phyloP scores from a whole-genome alignment of 495 filamentous ascomycete genomes.

The Achaetomiella virescens region DNA sequence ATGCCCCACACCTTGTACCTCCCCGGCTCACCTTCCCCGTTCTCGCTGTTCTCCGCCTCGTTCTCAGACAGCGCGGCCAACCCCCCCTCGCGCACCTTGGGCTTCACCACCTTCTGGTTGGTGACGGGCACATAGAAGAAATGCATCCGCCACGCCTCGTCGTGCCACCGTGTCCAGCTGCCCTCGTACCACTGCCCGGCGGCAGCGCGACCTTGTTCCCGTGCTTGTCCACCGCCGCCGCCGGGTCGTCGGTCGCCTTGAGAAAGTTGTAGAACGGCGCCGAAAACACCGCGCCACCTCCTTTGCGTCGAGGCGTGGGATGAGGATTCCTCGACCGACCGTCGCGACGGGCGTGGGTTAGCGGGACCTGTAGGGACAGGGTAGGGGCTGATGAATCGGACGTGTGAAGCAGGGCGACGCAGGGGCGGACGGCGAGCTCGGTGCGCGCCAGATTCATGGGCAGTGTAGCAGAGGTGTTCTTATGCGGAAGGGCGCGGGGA shows the following conservation, averaged over 20 bases:
- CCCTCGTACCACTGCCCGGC: slow-evolving; percentile 61
- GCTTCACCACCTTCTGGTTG: slow-evolving; percentile 54
- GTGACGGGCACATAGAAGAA: slow-evolving; percentile 78
- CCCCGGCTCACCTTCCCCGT: slow-evolving; percentile 40
- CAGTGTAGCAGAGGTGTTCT: slow-evolving; percentile 80
- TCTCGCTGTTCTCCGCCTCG: slow-evolving; percentile 9
- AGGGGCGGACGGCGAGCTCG: slow-evolving; percentile 75
- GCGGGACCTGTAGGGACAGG: neutral
- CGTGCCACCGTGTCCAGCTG: slow-evolving; percentile 60
- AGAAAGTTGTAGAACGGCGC: slow-evolving; percentile 75
- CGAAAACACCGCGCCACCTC: slow-evolving; percentile 92
- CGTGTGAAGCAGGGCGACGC: slow-evolving; percentile 73
- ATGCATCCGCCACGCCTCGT: slow-evolving; percentile 66
- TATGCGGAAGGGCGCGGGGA: slow-evolving; percentile 66
- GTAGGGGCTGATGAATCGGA: slow-evolving; percentile 30
- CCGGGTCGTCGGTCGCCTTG: slow-evolving; percentile 39
- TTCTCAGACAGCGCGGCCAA: slow-evolving; percentile 28
- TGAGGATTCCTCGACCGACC: slow-evolving; percentile 60
- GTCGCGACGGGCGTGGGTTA: slow-evolving; percentile 9
- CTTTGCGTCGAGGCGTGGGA: slow-evolving; percentile 71
- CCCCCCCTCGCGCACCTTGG: slow-evolving; percentile 32
- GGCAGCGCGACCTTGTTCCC: slow-evolving; percentile 27
- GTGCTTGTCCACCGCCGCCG: slow-evolving; percentile 1
- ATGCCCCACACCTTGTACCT: slow-evolving; percentile 84
- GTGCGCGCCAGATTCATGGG: slow-evolving; percentile 75